phyloP scores from a whole-genome alignment of 768 basidiomycete genomes.

The Termitomyces sp. region DNA sequence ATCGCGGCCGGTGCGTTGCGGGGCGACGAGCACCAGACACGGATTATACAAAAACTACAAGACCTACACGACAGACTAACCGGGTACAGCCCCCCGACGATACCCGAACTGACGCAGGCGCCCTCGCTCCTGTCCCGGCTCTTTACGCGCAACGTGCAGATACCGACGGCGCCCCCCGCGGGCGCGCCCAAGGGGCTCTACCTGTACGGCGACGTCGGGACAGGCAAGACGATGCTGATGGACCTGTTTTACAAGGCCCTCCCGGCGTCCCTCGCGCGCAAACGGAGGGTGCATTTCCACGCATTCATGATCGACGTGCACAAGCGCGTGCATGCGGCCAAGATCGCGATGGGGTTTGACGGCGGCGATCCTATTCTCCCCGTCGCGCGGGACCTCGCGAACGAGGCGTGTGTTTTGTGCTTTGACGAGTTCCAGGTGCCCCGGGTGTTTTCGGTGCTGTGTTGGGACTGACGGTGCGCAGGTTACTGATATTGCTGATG shows the following conservation, averaged over 20 bases:
- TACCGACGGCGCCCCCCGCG: conserved; percentile 37
- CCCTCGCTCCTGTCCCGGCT: conserved; percentile 42
- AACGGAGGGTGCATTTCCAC: conserved; percentile 94
- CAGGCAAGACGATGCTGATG: conserved; percentile 99
- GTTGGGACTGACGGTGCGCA: conserved; percentile 18
- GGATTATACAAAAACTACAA: conserved; percentile 81
- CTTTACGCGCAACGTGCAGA: conserved; percentile 31
- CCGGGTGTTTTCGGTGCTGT: too few relatives aligned
- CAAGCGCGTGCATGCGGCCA: conserved; percentile 83
- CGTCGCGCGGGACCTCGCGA: conserved; percentile 82
- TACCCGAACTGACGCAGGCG: conserved; percentile 38
- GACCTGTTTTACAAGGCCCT: conserved; percentile 91
- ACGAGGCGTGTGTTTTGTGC: conserved; percentile 81
- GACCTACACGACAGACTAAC: conserved; percentile 67
- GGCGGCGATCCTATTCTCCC: conserved; percentile 83
- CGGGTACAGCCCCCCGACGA: conserved; percentile 62
- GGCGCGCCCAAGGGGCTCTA: conserved; percentile 83
- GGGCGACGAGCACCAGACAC: conserved; percentile 79
- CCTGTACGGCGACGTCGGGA: conserved; percentile 94
- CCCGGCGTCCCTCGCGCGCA: conserved; percentile 56
- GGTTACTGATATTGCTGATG: conserved; percentile 97
- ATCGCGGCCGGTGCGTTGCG: conserved; percentile 47
- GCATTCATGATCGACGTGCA: conserved; percentile 99
- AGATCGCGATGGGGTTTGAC: conserved; percentile 59
- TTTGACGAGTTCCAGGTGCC: conserved; percentile 97